Percentiles rank a stretch among this genome's conserved stretches.
Evolutionary conservation across 1,284 basidiomycete genomes (phyloP).

Genomic region (Waitea zeae): DNA sequence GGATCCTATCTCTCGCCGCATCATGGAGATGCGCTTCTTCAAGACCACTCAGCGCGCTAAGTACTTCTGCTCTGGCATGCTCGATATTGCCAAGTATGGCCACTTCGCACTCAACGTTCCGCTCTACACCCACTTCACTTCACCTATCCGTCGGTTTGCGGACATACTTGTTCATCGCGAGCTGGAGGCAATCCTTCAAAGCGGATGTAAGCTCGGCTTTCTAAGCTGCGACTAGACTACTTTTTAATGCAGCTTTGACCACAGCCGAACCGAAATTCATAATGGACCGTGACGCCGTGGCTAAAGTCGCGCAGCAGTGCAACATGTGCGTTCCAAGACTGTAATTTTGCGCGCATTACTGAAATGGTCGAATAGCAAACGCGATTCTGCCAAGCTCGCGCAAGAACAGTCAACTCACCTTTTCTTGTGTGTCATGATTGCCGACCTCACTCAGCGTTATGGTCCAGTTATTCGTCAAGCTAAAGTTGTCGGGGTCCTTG

Average conservation of each 20-base stretch:
- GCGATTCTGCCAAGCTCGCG: conserved; percentile 78
- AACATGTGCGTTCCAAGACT: conserved; percentile 49
- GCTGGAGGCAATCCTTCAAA: conserved; percentile 76
- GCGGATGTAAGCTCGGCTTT: conserved; percentile 42
- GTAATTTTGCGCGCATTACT: conserved; percentile 6
- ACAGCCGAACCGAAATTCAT: conserved; percentile 73
- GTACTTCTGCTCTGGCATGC: conserved; percentile 98
- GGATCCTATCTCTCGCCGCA: conserved; percentile 54
- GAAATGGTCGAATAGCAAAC: conserved; percentile 42
- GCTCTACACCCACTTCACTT: conserved; percentile 95
- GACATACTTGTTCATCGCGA: conserved; percentile 96
- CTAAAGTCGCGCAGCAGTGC: conserved; percentile 94
- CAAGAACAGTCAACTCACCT: conserved; percentile 95
- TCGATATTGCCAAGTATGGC: conserved; percentile 95
- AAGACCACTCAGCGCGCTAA: conserved; percentile 88
- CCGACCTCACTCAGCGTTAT: conserved; percentile 85
- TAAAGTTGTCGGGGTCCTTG: conserved; percentile 84
- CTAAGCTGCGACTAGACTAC: no score
- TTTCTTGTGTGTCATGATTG: conserved; percentile 85
- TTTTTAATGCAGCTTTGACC: conserved; percentile 1
- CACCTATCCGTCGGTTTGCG: conserved; percentile 84
- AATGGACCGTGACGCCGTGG: conserved; percentile 94
- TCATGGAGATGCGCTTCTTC: conserved; percentile 68
- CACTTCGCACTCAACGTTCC: conserved; percentile 89
- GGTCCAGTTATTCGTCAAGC: conserved; percentile 91